Percentiles rank a stretch among this genome's conserved stretches.
These are phyloP conservation scores for Crithidia expoeki DNA, from an alignment of 208 protist species.

Conservation along the genomic window DNA sequence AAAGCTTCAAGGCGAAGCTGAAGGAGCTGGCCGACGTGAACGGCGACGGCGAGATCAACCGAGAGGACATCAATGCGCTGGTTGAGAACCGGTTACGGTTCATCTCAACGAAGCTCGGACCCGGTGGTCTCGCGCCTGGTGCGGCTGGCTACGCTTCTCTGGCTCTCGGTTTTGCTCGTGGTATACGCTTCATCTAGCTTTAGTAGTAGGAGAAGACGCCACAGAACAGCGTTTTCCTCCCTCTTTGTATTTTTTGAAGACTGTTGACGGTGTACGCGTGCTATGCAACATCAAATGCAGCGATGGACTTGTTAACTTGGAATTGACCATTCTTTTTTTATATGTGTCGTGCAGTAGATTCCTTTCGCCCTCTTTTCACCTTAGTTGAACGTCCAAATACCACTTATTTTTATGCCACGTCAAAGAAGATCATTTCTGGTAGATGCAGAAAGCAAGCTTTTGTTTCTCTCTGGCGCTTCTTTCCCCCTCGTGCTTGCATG, in stretches of 20 bases:
- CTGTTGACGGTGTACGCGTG: not conserved
- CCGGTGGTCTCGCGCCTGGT: conserved; percentile 64
- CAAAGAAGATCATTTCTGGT: too few species aligned
- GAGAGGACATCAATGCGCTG: conserved; percentile 53
- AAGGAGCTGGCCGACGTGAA: conserved; percentile 58
- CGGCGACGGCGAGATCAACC: conserved; percentile 56
- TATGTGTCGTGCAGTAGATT: not conserved
- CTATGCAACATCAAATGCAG: not conserved
- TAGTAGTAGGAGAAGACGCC: not conserved
- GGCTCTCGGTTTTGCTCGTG: conserved; percentile 50
- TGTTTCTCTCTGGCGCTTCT: too few species aligned
- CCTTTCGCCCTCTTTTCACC: too few species aligned
- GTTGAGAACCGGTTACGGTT: conserved; percentile 65
- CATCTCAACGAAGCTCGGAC: conserved; percentile 64
- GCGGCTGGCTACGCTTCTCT: conserved; percentile 52
- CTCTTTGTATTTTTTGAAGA: not conserved
- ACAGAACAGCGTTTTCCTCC: not conserved
- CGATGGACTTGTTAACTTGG: not conserved
- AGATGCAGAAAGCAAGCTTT: too few species aligned
- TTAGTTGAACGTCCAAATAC: too few species aligned
- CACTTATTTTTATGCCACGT: too few species aligned
- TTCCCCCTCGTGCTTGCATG: too few species aligned
- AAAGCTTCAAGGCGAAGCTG: conserved; percentile 52
- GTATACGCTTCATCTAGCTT: conserved; percentile 46
- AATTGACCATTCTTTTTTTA: not conserved